phyloP scores from a whole-genome alignment of 768 basidiomycete genomes.

The Agaricus subrufescens region DNA sequence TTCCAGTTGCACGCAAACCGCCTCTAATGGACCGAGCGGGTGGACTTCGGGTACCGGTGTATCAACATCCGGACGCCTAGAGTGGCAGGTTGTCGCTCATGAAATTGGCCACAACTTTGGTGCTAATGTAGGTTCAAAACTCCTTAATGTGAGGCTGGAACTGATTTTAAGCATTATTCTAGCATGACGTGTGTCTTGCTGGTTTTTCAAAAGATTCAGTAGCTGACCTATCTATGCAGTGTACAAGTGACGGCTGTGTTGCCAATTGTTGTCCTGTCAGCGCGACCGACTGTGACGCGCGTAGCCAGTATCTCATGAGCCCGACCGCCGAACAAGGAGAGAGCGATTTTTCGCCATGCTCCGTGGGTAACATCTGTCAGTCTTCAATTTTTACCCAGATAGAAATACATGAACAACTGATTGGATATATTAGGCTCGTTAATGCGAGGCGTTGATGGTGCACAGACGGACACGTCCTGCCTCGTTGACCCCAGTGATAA shows the following conservation, averaged over 20 bases:
- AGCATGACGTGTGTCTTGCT: conserved; percentile 51
- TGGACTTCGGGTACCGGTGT: conserved; percentile 79
- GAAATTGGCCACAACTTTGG: conserved; percentile 89
- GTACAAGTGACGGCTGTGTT: conserved; percentile 55
- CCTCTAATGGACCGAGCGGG: conserved; percentile 37
- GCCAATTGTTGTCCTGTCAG: conserved; percentile 71
- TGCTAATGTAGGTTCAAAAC: conserved; percentile 59
- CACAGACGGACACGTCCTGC: conserved; percentile 58
- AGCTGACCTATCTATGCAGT: conserved; percentile 32
- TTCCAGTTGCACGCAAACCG: conserved; percentile 49
- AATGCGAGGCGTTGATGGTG: conserved; percentile 43
- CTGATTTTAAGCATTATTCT: conserved; percentile 6
- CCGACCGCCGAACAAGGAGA: conserved; percentile 65
- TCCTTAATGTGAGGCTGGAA: background rate
- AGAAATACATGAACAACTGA: background rate
- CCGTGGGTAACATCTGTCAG: conserved; percentile 81
- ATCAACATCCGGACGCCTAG: conserved; percentile 68
- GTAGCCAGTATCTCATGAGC: conserved; percentile 77
- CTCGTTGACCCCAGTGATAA: conserved; percentile 52
- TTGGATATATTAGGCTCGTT: conserved; percentile 45
- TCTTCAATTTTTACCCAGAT: conserved; percentile 10
- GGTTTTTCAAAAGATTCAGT: conserved; percentile 5
- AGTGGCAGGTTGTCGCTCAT: conserved; percentile 82
- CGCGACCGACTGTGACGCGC: conserved; percentile 55
- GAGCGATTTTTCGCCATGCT: conserved; percentile 71